phyloP scores from a whole-genome alignment of 208 protist genomes.

The Wallacemonas rigidus region DNA sequence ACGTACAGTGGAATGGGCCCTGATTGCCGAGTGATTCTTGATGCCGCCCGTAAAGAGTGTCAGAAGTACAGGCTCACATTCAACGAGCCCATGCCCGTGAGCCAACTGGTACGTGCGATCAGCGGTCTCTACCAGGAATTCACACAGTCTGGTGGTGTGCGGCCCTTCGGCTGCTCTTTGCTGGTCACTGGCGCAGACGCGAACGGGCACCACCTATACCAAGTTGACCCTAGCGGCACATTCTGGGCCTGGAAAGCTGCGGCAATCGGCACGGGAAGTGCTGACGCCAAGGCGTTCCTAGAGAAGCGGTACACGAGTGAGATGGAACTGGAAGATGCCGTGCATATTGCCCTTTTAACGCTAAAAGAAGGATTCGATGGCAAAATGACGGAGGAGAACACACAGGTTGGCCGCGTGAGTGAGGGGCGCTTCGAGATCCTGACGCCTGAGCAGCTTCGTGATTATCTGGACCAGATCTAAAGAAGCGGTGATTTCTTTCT shows the following conservation, averaged over 20 bases:
- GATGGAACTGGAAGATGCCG: conserved; percentile 99
- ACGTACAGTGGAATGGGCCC: conserved; percentile 99
- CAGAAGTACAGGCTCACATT: conserved; percentile 95
- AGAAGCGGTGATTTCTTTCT: too few species aligned
- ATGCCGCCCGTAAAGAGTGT: conserved; percentile 95
- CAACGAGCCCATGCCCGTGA: conserved; percentile 95
- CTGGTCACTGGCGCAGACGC: conserved; percentile 97
- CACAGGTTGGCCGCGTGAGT: conserved; percentile 98
- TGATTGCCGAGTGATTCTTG: conserved; percentile 97
- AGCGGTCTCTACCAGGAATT: conserved; percentile 99
- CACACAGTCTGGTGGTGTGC: conserved; percentile 98
- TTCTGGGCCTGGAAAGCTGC: conserved; percentile 99
- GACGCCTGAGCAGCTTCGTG: conserved; percentile 76
- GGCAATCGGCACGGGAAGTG: conserved; percentile 98
- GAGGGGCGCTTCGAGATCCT: conserved; percentile 79
- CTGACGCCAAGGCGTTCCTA: conserved; percentile 98
- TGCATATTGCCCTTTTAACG: conserved; percentile 99
- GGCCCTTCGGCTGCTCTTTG: conserved; percentile 99
- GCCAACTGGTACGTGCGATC: conserved; percentile 96
- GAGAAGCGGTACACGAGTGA: conserved; percentile 99
- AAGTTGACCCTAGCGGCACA: conserved; percentile 98
- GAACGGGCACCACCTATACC: conserved; percentile 97
- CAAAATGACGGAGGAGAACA: conserved; percentile 98
- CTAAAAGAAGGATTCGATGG: conserved; percentile 97
- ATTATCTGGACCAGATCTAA: conserved; percentile 91